A percentile compares a stretch with the other conserved stretches of the same genome.
Evolutionary conservation across 495 filamentous ascomycete species (phyloP).

Genomic region (Pseudomonodictys pantanalensis): DNA sequence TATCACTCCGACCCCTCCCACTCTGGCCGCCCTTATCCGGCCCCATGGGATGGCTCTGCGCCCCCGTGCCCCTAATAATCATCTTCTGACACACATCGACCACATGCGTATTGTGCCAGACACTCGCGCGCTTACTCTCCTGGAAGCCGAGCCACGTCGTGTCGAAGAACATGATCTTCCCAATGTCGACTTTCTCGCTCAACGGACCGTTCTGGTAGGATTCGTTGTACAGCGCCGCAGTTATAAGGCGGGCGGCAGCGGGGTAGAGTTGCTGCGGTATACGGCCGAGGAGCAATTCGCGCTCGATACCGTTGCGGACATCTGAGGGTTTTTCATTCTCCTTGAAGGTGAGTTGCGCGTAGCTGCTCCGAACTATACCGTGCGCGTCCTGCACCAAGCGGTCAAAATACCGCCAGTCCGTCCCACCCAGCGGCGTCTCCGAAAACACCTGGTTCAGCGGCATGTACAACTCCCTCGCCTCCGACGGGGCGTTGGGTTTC

Average conservation of each 20-base stretch:
- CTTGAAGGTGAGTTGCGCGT: constrained; percentile 19
- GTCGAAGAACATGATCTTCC: constrained; percentile 31
- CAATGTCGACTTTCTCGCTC: constrained; percentile 18
- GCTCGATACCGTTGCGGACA: constrained; percentile 29
- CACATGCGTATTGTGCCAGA: constrained; percentile 17
- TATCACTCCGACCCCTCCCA: constrained; percentile 11
- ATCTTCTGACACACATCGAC: constrained; percentile 33
- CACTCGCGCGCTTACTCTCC: background rate
- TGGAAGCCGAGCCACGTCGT: constrained; percentile 33
- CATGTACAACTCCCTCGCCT: constrained; percentile 25
- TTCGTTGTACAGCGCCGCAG: constrained; percentile 12
- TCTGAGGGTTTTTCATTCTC: background rate
- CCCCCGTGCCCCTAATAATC: constrained; percentile 20
- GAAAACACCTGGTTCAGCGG: constrained; percentile 35
- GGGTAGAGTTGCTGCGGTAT: constrained; percentile 33
- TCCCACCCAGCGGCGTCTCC: constrained; percentile 52
- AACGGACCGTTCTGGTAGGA: constrained; percentile 1
- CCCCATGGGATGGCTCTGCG: constrained; percentile 9
- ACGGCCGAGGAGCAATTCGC: constrained; percentile 31
- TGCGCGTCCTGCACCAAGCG: constrained; percentile 50
- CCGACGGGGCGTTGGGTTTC: constrained; percentile 10
- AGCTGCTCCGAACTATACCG: constrained; percentile 36
- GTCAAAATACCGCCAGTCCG: constrained; percentile 51
- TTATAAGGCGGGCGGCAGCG: constrained; percentile 26
- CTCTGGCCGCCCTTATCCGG: background rate